A percentile compares a stretch with the other conserved stretches of the same genome.
Conservation (phyloP, 1,284 basidiomycete genomes). For the Malassezia furfur region DNA sequence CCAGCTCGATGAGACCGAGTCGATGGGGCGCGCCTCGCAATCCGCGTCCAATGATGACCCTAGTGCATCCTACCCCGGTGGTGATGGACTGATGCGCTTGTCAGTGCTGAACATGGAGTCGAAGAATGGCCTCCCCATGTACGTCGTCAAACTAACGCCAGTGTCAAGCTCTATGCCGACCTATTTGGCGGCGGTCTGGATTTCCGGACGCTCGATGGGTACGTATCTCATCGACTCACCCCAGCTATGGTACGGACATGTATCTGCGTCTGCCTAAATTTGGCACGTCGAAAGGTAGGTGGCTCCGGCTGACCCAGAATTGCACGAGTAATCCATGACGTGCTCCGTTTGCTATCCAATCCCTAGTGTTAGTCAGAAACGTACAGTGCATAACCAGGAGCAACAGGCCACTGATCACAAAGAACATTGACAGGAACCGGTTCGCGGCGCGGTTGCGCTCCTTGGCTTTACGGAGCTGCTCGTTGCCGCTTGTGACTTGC, state of each 20-base stretch:
- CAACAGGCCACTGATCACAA: constrained; percentile 73
- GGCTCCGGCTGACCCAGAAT: background rate
- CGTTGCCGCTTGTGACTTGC: constrained; percentile 74
- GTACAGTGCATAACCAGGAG: constrained; percentile 69
- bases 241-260: constrained; percentile 14
- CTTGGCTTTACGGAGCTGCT: constrained; percentile 70
- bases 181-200: constrained; percentile 16
- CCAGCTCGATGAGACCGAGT: constrained; percentile 1
- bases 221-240: background rate
- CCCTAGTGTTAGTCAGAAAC: constrained; percentile 12
- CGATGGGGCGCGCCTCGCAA: background rate
- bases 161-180: constrained; percentile 14
- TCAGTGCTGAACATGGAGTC: constrained; percentile 15
- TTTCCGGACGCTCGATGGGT: constrained; percentile 11
- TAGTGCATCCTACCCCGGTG: constrained; percentile 2
- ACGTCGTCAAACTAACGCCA: background rate
- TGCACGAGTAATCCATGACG: constrained; percentile 1
- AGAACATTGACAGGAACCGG: constrained; percentile 71
- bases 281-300: constrained; percentile 10
- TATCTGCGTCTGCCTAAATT: constrained; percentile 15
- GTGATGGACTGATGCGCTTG: constrained; percentile 17
- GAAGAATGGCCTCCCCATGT: constrained; percentile 12
- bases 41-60: constrained; percentile 3
- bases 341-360: constrained; percentile 1
- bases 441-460: constrained; percentile 70